These are phyloP conservation scores for Huntiella moniliformis DNA, from an alignment of 2,329 filamentous ascomycete genomes.

Conservation along the genomic window DNA sequence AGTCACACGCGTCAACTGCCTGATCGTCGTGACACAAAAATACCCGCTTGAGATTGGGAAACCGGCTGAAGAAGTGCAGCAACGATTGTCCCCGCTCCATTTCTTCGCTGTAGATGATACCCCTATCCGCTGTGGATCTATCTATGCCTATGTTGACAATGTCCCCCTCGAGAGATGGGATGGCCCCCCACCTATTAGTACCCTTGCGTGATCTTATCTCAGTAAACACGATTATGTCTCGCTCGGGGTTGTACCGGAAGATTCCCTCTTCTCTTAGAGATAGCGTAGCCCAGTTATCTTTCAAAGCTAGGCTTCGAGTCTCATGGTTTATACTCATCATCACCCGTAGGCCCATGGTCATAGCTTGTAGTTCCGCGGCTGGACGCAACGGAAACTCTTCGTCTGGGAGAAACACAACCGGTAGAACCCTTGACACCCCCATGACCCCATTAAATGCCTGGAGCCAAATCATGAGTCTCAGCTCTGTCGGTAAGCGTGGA, in stretches of 20 bases:
- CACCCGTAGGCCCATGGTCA: constrained; percentile 2
- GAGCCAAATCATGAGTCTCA: constrained; percentile 8
- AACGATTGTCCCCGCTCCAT: too few species aligned
- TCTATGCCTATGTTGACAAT: constrained; percentile 6
- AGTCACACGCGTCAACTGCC: neutral
- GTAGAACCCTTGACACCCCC: constrained; percentile 3
- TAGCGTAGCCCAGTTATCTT: constrained; percentile 1
- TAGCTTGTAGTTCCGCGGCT: neutral
- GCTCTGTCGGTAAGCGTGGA: constrained; percentile 2
- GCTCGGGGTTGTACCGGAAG: constrained; percentile 1
- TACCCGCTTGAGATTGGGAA: constrained; percentile 4
- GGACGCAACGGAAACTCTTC: neutral
- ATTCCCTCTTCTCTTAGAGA: neutral
- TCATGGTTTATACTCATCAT: constrained; percentile 8
- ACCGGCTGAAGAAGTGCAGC: constrained; percentile 5
- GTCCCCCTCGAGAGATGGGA: neutral
- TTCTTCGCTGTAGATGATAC: too few species aligned
- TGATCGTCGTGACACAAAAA: constrained; percentile 2
- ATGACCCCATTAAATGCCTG: constrained; percentile 3
- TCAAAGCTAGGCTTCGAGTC: constrained; percentile 1
- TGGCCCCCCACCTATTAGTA: neutral
- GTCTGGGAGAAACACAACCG: neutral
- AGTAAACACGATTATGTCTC: constrained; percentile 5
- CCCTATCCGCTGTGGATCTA: neutral
- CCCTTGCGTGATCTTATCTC: neutral